Base-by-base conservation (phyloP, 768 basidiomycete genomes). In the Mycena leptocephala region DNA sequence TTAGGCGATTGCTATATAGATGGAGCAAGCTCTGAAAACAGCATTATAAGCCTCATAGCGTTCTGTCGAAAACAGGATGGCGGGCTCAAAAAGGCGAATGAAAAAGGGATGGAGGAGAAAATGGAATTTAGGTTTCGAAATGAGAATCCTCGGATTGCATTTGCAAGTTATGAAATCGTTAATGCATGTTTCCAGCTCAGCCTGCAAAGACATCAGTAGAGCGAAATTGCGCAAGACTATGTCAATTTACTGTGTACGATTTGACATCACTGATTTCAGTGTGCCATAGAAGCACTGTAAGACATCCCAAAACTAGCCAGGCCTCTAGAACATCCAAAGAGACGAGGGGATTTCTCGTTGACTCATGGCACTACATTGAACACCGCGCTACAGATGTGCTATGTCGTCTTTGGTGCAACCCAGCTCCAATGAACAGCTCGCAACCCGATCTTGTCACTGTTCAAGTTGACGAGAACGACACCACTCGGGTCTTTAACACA, bases 1-100 rank as follows among this genome's bases (percentile, higher is more conserved):
- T 76, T 20, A 71, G 32, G 20, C 64, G 78, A 37, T 81, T 80
- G 11, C 70, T 76, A 35, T 78, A 76, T 78, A 76, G 1, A 81
- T 71, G 28, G 76, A 79, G 13, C 75, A 59, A 0, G 30, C 77
- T 30, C 70, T 53, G 39, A 81, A 79, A 14, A 81, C 74, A 0
- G 74, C 76, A 59, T 79, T 79, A 63, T 81, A 84, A 0, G 83
- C 81, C 35, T 86, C 81, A 39, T 77, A 86, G 0, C 61, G 56
- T 46, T 86, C 81, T 2, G 83, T 85, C 0, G 81, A 80, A 62
- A 82, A 85, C 0, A 83, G 63, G 3, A 85, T 76, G 0, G 83
- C 76, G 0, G 84, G 84, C 0, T 82, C 84, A 74, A 85, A 85
- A 0, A 63, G 70, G 3, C 68, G 28, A 39, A 85, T 83, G 39